These are phyloP conservation scores for Malassezia obtusa DNA, from an alignment of 1,284 basidiomycete species.

Conservation along the genomic window DNA sequence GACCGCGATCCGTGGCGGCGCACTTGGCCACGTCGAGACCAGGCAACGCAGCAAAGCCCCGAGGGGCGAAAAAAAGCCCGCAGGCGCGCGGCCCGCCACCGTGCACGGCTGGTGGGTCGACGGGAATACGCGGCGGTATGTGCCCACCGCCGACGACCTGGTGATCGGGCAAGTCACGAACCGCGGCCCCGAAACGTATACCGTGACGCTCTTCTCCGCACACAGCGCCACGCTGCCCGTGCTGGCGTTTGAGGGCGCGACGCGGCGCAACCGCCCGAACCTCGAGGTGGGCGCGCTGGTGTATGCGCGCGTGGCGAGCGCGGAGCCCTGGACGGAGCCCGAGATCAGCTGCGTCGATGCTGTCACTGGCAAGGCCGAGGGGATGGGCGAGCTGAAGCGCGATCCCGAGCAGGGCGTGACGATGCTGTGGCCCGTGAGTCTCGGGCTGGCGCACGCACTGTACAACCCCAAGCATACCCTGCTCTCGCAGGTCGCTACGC, in stretches of 20 bases:
- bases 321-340: conserved; percentile 35
- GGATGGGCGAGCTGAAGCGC: conserved; percentile 38
- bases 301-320: conserved; percentile 33
- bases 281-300: conserved; percentile 37
- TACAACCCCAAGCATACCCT: conserved; percentile 23
- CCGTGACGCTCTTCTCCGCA: conserved; percentile 30
- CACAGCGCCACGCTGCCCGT: conserved; percentile 33
- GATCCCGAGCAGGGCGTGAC: conserved; percentile 21
- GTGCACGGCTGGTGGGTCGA: conserved; percentile 31
- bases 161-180: conserved; percentile 41
- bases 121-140: conserved; percentile 21
- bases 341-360: conserved; percentile 43
- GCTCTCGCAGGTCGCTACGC: conserved; percentile 23
- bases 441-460: conserved; percentile 24
- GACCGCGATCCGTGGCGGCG: conserved; percentile 24
- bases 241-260: conserved; percentile 44
- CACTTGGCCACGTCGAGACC: conserved; percentile 21
- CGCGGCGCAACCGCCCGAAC: conserved; percentile 43
- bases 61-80: background rate
- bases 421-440: conserved; percentile 20
- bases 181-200: conserved; percentile 36
- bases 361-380: conserved; percentile 35
- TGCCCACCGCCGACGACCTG: conserved; percentile 27
- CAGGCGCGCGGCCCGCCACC: background rate
- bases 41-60: background rate